Evolutionary conservation across 768 basidiomycete species (phyloP).

Genomic region (Russula earlei): DNA sequence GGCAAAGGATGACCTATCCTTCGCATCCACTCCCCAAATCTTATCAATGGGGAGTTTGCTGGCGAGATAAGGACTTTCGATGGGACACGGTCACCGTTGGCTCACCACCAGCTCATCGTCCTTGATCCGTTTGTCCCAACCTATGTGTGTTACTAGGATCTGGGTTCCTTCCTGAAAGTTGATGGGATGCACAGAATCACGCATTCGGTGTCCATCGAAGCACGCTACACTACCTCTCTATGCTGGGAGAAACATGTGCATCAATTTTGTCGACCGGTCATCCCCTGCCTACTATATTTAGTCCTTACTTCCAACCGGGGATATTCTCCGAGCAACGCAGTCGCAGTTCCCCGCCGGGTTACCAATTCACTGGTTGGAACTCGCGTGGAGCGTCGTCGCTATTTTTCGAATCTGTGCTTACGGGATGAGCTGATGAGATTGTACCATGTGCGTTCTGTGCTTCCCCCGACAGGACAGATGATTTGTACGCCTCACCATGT

Average conservation of each 20-base stretch:
- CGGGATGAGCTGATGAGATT: constrained; percentile 5
- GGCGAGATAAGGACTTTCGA: constrained; percentile 2
- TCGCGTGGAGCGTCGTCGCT: constrained; percentile 1
- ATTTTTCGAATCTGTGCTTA: not conserved
- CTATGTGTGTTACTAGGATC: not conserved
- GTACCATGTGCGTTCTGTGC: not conserved
- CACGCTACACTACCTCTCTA: constrained; percentile 11
- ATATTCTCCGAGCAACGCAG: not conserved
- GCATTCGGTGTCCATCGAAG: constrained; percentile 14
- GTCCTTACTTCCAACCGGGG: constrained; percentile 11
- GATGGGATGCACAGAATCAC: constrained; percentile 11
- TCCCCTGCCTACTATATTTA: constrained; percentile 12
- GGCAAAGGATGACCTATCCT: constrained; percentile 6
- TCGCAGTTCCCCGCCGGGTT: not conserved
- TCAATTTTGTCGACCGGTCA: constrained; percentile 1
- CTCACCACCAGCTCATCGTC: constrained; percentile 17
- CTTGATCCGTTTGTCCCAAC: constrained; percentile 17
- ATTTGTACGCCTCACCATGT: not conserved
- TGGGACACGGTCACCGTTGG: constrained; percentile 6
- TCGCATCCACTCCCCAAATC: constrained; percentile 4
- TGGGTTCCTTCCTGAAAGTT: not conserved
- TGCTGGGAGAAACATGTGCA: constrained; percentile 9
- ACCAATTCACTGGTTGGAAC: not conserved
- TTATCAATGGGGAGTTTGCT: not conserved
- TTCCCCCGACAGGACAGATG: not conserved